These are phyloP conservation scores for Fusarium redolens DNA, from an alignment of 2,329 filamentous ascomycete species.

Conservation along the genomic window DNA sequence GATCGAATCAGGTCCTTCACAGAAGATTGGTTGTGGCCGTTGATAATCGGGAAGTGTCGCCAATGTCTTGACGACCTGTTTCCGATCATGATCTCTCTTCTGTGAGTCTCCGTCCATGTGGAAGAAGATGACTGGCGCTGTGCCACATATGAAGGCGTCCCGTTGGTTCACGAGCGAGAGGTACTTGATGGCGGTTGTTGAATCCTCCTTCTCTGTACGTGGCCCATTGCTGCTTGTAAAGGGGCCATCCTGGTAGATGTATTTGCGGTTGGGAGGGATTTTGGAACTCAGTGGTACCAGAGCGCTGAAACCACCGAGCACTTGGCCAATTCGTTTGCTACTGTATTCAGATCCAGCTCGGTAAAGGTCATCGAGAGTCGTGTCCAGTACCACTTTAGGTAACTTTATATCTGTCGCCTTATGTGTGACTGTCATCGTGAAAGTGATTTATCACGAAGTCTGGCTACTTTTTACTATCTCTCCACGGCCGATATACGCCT, in stretches of 20 bases:
- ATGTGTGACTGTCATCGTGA: constrained; percentile 4
- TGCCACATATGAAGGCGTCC: constrained; percentile 50
- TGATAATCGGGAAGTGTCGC: constrained; percentile 45
- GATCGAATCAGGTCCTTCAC: constrained; percentile 39
- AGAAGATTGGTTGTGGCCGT: constrained; percentile 49
- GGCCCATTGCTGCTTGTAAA: constrained; percentile 43
- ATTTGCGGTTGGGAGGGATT: constrained; percentile 51
- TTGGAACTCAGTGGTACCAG: constrained; percentile 40
- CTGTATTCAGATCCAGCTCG: constrained; percentile 37
- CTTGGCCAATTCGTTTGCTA: constrained; percentile 45
- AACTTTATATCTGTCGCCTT: constrained; percentile 18
- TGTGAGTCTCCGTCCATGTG: constrained; percentile 38
- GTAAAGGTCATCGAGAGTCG: constrained; percentile 52
- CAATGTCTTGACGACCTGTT: constrained; percentile 48
- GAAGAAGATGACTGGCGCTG: constrained; percentile 47
- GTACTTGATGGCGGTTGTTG: constrained; percentile 48
- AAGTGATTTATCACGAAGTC: neutral
- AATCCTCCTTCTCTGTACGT: constrained; percentile 25
- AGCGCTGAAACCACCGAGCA: constrained; percentile 46
- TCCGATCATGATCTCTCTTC: constrained; percentile 42
- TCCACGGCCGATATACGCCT: too few species aligned
- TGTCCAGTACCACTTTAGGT: constrained; percentile 50
- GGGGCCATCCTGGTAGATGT: constrained; percentile 51
- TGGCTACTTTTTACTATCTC: neutral
- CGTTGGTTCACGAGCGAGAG: constrained; percentile 51